Conservation (phyloP, 768 basidiomycete genomes). For the Suillus alpinus region DNA sequence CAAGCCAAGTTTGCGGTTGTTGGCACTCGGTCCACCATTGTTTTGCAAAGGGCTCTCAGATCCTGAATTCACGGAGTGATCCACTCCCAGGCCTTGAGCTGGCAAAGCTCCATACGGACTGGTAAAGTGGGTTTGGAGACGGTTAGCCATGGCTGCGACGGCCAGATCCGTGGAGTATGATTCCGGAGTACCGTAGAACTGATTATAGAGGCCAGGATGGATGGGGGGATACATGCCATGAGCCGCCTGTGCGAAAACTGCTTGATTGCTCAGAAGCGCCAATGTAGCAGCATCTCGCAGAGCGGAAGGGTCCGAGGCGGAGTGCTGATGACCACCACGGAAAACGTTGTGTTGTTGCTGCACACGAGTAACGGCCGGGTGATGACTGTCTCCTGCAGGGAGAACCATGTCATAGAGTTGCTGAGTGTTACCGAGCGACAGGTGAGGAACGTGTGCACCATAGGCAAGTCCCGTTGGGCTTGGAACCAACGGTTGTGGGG, state of each 20-base stretch:
- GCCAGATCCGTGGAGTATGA: slow-evolving; percentile 53
- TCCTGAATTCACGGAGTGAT: slow-evolving; percentile 37
- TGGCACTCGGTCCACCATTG: slow-evolving; percentile 76
- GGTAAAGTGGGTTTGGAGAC: slow-evolving; percentile 53
- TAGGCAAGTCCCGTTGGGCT: slow-evolving; percentile 56
- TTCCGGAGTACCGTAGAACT: slow-evolving; percentile 66
- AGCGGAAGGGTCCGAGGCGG: slow-evolving; percentile 76
- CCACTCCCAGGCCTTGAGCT: slow-evolving; percentile 41
- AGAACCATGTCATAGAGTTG: slow-evolving; percentile 81
- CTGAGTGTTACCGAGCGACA: slow-evolving; percentile 71
- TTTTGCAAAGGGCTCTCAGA: slow-evolving; percentile 18
- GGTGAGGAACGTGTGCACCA: slow-evolving; percentile 56
- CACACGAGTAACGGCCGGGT: slow-evolving; percentile 68
- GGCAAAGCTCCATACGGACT: slow-evolving; percentile 54
- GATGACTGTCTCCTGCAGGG: slow-evolving; percentile 46
- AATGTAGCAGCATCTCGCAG: slow-evolving; percentile 70
- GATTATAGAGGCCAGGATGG: slow-evolving; percentile 65
- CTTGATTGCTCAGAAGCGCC: slow-evolving; percentile 56
- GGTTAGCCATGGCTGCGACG: slow-evolving; percentile 55
- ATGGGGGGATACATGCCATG: slow-evolving; percentile 57
- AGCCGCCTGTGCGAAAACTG: slow-evolving; percentile 43
- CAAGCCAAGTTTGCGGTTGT: slow-evolving; percentile 85
- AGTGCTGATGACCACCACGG: slow-evolving; percentile 76
- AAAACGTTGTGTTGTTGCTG: slow-evolving; percentile 79
- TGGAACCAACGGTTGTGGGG: slow-evolving; percentile 53